These are phyloP conservation scores for Phtheirospermum japonicum DNA, from an alignment of 257 asterid species.

Conservation along the genomic window DNA sequence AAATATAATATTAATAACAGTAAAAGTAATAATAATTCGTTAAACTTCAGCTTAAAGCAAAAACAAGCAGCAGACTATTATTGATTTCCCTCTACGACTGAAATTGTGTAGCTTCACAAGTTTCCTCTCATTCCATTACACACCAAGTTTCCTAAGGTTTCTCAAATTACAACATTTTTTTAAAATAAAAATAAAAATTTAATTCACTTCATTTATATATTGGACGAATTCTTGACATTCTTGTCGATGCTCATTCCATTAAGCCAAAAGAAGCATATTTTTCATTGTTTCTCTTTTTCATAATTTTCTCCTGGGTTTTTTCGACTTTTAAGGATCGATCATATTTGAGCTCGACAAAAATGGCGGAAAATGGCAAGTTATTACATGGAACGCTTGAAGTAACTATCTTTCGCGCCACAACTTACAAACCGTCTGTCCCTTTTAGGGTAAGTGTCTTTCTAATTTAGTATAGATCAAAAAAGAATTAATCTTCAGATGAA, in stretches of 20 bases:
- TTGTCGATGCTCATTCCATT: conserved; percentile 19
- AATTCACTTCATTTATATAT: conserved; percentile 29
- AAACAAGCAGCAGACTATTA: conserved; percentile 33
- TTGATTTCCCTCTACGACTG: conserved; percentile 58
- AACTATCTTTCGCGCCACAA: conserved; percentile 70
- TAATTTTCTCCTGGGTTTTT: conserved; percentile 13
- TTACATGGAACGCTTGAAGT: conserved; percentile 93
- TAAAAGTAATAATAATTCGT: conserved; percentile 1
- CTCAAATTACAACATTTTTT: conserved; percentile 38
- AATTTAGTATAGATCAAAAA: neutral
- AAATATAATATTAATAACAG: neutral
- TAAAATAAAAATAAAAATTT: conserved; percentile 1
- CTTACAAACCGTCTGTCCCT: conserved; percentile 42
- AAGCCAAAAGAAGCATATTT: neutral
- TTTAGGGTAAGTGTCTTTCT: conserved; percentile 35
- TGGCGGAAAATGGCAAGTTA: conserved; percentile 55
- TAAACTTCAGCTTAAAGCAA: conserved; percentile 68
- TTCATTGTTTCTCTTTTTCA: conserved; percentile 15
- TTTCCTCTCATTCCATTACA: conserved; percentile 32
- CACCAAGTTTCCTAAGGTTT: conserved; percentile 39
- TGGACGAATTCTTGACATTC: neutral
- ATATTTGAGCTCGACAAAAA: conserved; percentile 23
- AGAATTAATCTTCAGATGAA: neutral
- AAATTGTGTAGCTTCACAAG: conserved; percentile 47
- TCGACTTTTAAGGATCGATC: neutral